phyloP scores from a whole-genome alignment of 352 stramenopile genomes.

The Saprolegnia diclina region DNA sequence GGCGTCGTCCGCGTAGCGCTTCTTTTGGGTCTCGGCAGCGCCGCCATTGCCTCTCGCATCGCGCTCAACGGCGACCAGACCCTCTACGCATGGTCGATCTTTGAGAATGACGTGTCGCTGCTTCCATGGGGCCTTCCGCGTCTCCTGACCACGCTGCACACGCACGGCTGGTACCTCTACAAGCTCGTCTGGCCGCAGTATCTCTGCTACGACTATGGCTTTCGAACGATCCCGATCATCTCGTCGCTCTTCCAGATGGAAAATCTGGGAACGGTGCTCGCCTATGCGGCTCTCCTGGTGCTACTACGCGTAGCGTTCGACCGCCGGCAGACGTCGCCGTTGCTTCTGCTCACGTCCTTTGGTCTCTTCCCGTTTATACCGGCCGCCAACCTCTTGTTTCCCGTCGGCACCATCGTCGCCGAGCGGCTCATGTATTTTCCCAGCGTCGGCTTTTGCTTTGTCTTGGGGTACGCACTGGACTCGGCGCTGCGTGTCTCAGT shows the following conservation, averaged over 20 bases:
- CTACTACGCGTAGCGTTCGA: slow-evolving; percentile 30
- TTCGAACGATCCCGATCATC: slow-evolving; percentile 76
- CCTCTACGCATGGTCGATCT: slow-evolving; percentile 71
- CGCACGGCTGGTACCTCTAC: slow-evolving; percentile 83
- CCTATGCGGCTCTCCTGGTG: slow-evolving; percentile 48
- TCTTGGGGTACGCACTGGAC: slow-evolving; percentile 43
- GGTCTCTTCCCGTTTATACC: slow-evolving; percentile 83
- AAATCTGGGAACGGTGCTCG: slow-evolving; percentile 52
- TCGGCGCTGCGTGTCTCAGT: slow-evolving; percentile 29
- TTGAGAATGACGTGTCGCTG: slow-evolving; percentile 84
- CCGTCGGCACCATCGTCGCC: slow-evolving; percentile 85
- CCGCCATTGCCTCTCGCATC: slow-evolving; percentile 34
- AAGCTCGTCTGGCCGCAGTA: slow-evolving; percentile 84
- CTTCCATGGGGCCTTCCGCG: slow-evolving; percentile 35
- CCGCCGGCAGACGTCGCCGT: slow-evolving; percentile 30
- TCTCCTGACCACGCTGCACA: slow-evolving; percentile 74
- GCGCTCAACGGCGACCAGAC: slow-evolving; percentile 59
- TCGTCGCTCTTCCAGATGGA: slow-evolving; percentile 41
- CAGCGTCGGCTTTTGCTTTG: slow-evolving; percentile 75
- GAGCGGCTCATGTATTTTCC: slow-evolving; percentile 90
- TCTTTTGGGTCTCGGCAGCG: slow-evolving; percentile 29
- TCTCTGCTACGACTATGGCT: slow-evolving; percentile 90
- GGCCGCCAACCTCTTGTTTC: slow-evolving; percentile 87
- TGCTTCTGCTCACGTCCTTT: slow-evolving; percentile 63
- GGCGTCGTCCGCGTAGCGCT: slow-evolving; percentile 11